These are phyloP conservation scores for Calonectria ilicicola DNA, from an alignment of 2,329 filamentous ascomycete genomes.

Conservation along the genomic window DNA sequence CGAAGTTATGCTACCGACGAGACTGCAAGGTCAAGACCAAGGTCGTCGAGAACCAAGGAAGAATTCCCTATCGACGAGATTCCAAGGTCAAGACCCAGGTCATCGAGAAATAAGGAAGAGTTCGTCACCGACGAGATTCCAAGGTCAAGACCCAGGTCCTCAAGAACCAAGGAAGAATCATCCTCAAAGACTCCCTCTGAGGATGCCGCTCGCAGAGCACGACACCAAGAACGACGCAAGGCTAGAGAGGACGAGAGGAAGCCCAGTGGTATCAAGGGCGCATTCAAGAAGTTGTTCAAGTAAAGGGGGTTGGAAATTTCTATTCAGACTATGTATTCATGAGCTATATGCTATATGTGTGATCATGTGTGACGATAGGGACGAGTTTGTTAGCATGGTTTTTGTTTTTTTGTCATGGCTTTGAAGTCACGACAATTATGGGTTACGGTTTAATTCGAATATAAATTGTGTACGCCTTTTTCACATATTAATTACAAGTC, in stretches of 20 bases:
- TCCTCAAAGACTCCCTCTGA: conserved; percentile 39
- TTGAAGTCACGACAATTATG: conserved; percentile 27
- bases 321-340: conserved; percentile 36
- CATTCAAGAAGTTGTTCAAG: conserved; percentile 47
- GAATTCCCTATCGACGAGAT: too few relatives aligned
- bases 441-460: conserved; percentile 22
- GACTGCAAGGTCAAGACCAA: conserved; percentile 13
- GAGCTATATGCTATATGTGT: conserved; percentile 33
- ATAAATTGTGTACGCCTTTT: conserved; percentile 25
- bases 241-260: conserved; percentile 48
- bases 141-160: conserved; percentile 24
- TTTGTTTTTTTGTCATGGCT: conserved; percentile 18
- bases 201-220: conserved; percentile 49
- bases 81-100: conserved; percentile 15
- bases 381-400: conserved; percentile 26
- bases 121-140: conserved; percentile 8
- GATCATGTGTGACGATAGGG: conserved; percentile 41
- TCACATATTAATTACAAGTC: neutral
- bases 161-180: conserved; percentile 42
- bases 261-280: conserved; percentile 44
- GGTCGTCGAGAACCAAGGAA: too few relatives aligned
- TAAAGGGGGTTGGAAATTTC: conserved; percentile 31
- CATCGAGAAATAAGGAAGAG: conserved; percentile 43
- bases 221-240: conserved; percentile 47
- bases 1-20: conserved; percentile 20